These are phyloP conservation scores for Dissophora ornata DNA, from an alignment of 192 early-diverging fungal species.

Conservation along the genomic window DNA sequence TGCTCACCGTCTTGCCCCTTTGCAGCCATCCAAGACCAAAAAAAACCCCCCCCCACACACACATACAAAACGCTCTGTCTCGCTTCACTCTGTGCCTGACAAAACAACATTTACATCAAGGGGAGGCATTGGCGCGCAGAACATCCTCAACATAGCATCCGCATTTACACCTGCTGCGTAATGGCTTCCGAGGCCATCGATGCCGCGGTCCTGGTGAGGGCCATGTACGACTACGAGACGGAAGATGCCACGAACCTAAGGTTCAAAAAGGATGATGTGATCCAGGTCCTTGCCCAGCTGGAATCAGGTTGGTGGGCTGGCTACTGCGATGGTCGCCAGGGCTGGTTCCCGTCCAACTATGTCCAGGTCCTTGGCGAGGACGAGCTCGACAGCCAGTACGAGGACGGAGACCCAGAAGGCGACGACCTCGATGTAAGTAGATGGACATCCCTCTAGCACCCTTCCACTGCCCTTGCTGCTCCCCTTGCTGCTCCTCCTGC, in stretches of 20 bases:
- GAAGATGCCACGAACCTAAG: conserved; percentile 81
- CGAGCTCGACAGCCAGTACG: conserved; percentile 61
- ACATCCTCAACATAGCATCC: neutral
- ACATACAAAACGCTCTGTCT: too few relatives aligned
- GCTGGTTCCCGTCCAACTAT: conserved; percentile 94
- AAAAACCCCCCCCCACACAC: too few relatives aligned
- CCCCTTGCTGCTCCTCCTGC: neutral
- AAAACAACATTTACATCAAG: too few relatives aligned
- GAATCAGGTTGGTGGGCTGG: conserved; percentile 99
- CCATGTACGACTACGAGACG: conserved; percentile 90
- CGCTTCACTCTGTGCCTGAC: too few relatives aligned
- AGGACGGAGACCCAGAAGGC: conserved; percentile 40
- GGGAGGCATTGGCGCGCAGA: too few relatives aligned
- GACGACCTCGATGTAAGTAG: conserved; percentile 46
- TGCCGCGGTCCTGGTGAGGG: conserved; percentile 64
- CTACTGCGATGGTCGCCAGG: conserved; percentile 77
- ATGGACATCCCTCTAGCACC: neutral
- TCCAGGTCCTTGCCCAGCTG: conserved; percentile 90
- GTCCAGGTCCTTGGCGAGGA: conserved; percentile 70
- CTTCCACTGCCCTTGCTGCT: neutral
- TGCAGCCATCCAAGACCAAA: too few relatives aligned
- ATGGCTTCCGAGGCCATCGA: conserved; percentile 51
- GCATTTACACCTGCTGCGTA: too few relatives aligned
- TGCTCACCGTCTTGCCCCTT: too few relatives aligned
- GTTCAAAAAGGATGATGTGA: conserved; percentile 87